Base-by-base conservation (phyloP, 345 rosid species). In the Camelina neglecta region DNA sequence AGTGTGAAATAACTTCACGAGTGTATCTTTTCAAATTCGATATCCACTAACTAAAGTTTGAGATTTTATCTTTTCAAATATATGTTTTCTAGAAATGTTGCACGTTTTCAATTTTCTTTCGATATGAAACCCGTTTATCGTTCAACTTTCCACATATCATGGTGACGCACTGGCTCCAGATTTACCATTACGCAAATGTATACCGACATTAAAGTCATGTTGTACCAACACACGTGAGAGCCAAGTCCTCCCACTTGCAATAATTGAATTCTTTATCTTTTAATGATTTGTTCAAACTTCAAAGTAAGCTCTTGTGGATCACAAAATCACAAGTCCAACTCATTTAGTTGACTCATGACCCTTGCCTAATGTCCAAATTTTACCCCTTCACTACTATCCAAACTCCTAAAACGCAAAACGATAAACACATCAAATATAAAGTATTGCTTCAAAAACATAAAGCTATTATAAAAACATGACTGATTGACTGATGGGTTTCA, bases 141-240 rank as follows among this genome's bases (percentile, higher is more conserved):
- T 53, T 61, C 69, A 24, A 76, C 71, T 63, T 55, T 38, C 60
- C 55, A 55, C 75, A 36, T 24, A 76, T 69, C 33, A 76, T 45
- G 24, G 58, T 69, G 65, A 69, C 58, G 65, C 66, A 76, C 49
- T 33, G 20, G 38, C 61, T 75, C 48, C 3, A 53, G 12, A 53
- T 42, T 60, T 1, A 68, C 38, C 58, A 33, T 44, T 60, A 75
- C 69, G 74, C 29, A 53, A 68, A 21, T 54, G 56, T 63, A 55
- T 72, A 62, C 71, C 71, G 71, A 62, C 80, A 63, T 20, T 47
- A 63, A 70, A 76, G 75, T 63, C 53, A 70, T 45, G 44, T 47
- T 18, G 35, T 56, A 76, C 71, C 60, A 76, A 62, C 60, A 47
- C 80, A 76, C 65, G 75, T 76, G 80, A 76, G 59, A 76, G 59